These are phyloP conservation scores for Kingdonia uniflora DNA, from an alignment of 164 flowering plant species.

Conservation along the genomic window DNA sequence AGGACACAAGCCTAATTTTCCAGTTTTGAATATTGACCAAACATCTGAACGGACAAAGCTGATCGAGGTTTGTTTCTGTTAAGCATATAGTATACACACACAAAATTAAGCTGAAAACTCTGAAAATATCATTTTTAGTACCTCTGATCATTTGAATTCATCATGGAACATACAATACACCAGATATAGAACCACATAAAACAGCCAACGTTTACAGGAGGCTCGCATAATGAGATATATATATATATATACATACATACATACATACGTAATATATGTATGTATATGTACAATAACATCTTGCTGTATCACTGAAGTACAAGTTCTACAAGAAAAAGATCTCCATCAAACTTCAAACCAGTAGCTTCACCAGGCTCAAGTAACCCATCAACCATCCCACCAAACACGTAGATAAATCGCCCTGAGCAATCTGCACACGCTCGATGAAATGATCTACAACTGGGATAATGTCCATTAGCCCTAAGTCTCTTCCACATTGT, in stretches of 20 bases:
- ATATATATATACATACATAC: too few species aligned
- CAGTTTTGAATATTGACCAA: too few species aligned
- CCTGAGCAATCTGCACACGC: constrained; percentile 71
- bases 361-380: constrained; percentile 47
- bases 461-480: constrained; percentile 36
- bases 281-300: too few species aligned
- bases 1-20: too few species aligned
- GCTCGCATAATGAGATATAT: neutral
- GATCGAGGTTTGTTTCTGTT: too few species aligned
- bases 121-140: too few species aligned
- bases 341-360: constrained; percentile 70
- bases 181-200: neutral
- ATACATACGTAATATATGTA: too few species aligned
- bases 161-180: neutral
- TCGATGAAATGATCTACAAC: constrained; percentile 67
- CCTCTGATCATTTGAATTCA: too few species aligned
- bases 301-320: constrained; percentile 16
- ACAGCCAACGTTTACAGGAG: constrained; percentile 6
- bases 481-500: constrained; percentile 61
- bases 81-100: too few species aligned
- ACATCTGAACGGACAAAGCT: too few species aligned
- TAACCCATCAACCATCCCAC: constrained; percentile 89
- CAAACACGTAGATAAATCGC: constrained; percentile 48
- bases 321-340: constrained; percentile 62
- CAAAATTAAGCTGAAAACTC: too few species aligned